Conservation (phyloP, 2,329 filamentous ascomycete genomes). For the Dactylonectria estremocensis region DNA sequence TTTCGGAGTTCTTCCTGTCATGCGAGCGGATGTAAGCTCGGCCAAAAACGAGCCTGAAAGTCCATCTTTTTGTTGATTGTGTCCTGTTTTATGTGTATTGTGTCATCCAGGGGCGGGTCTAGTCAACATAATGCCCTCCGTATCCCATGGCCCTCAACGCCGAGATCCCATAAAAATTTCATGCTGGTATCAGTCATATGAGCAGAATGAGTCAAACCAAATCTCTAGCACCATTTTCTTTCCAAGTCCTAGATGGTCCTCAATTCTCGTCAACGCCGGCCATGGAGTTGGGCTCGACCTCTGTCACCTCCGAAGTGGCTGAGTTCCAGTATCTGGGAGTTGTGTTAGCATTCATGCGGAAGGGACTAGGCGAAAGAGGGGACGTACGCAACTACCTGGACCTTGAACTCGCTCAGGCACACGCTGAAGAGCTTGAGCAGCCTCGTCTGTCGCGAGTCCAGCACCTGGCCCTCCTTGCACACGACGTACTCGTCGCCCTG, state of each 20-base stretch:
- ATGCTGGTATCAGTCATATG: conserved; percentile 55
- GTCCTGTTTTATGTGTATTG: conserved; percentile 34
- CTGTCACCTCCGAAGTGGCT: conserved; percentile 71
- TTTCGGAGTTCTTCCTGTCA: conserved; percentile 44
- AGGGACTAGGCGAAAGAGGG: neutral
- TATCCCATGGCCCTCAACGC: conserved; percentile 55
- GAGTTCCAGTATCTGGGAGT: conserved; percentile 72
- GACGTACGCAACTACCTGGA: conserved; percentile 81
- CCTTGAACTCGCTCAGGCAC: conserved; percentile 90
- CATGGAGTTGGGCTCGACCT: conserved; percentile 61
- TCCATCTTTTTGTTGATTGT: conserved; percentile 29
- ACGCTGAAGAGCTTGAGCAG: conserved; percentile 95
- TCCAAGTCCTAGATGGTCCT: conserved; percentile 5
- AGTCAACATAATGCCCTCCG: conserved; percentile 51
- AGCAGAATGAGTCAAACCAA: conserved; percentile 49
- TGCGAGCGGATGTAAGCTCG: conserved; percentile 26
- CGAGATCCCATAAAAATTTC: conserved; percentile 52
- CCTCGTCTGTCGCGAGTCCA: conserved; percentile 94
- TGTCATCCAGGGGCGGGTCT: conserved; percentile 47
- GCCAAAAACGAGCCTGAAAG: conserved; percentile 9
- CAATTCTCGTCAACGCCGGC: conserved; percentile 46
- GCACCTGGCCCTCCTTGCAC: conserved; percentile 85
- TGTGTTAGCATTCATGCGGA: conserved; percentile 35
- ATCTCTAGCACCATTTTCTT: conserved; percentile 46
- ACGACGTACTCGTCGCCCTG: conserved; percentile 76